Evolutionary conservation across 495 filamentous ascomycete genomes (phyloP), one percentile per base, ranked within the genome.

Genomic region (Penicillium coffeae): DNA sequence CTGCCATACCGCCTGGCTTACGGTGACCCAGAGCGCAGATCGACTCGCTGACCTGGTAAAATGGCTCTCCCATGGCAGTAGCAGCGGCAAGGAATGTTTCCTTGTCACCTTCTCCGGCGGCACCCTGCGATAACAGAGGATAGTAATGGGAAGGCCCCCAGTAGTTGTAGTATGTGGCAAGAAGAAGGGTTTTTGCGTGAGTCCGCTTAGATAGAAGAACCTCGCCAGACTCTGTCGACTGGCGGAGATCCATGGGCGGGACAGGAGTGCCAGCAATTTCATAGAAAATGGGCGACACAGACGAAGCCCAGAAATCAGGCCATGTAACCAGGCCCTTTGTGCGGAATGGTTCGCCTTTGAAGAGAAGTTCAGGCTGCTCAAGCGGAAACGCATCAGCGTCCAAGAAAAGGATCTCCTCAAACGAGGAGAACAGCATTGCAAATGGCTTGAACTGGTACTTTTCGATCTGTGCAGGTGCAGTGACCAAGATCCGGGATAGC

Each of bases 131-230:
- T 5, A 80, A 58, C 4, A 82, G 59, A 0, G 63, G 60, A 49
- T 76, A 82, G 58, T 75, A 82, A 43, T 72, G 65, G 0, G 62
- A 40, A 0, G 72, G 69, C 1, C 76, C 77, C 57, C 71, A 72
- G 51, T 68, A 74, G 48, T 82, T 82, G 61, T 83, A 82, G 47
- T 82, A 83, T 0, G 71, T 68, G 2, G 68, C 58, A 1, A 82
- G 70, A 1, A 80, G 62, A 0, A 82, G 59, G 8, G 70, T 72
- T 38, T 50, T 44, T 48, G 43, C 16, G 38, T 83, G 77, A 0
- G 66, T 56, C 10, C 50, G 50, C 45, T 79, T 65, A 25, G 74
- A 71, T 45, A 77, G 44, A 16, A 80, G 55, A 0, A 83, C 33
- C 27, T 78, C 67, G 4, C 80, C 79, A 8, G 73, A 65, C 55